Evolutionary conservation across 2,329 filamentous ascomycete species (phyloP).

Genomic region (Pyrenochaeta sp.): DNA sequence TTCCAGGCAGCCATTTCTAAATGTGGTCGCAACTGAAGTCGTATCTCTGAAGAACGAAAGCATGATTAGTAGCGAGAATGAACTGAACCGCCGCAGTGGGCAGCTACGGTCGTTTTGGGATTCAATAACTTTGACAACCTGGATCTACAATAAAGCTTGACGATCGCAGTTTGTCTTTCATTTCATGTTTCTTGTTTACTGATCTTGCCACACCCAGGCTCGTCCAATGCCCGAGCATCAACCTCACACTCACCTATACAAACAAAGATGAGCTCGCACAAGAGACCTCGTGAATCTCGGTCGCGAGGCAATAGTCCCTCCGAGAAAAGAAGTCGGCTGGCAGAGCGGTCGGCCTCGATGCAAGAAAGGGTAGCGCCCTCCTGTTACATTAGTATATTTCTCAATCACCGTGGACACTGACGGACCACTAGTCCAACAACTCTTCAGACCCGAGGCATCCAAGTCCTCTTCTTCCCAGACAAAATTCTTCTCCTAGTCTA

Average conservation of each 20-base stretch:
- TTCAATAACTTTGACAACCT: too few species aligned
- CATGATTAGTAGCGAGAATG: too few species aligned
- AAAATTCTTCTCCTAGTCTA: conserved; percentile 16
- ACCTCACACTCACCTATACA: not conserved
- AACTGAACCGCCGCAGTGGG: too few species aligned
- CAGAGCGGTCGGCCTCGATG: conserved; percentile 1
- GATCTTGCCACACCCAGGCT: not conserved
- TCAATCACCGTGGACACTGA: not conserved
- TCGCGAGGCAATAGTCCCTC: conserved; percentile 31
- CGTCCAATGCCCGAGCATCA: not conserved
- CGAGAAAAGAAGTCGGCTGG: conserved; percentile 20
- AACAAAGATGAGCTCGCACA: conserved; percentile 20
- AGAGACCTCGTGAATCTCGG: conserved; percentile 20
- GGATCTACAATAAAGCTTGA: too few species aligned
- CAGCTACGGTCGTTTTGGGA: too few species aligned
- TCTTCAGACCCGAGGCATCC: not conserved
- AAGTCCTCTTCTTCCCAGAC: conserved; percentile 18
- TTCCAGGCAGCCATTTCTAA: too few species aligned
- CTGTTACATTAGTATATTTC: not conserved
- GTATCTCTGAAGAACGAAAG: too few species aligned
- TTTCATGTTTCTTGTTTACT: not conserved
- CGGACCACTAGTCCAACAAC: conserved; percentile 15
- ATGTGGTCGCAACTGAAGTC: too few species aligned
- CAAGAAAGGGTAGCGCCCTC: conserved; percentile 7
- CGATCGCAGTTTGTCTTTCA: not conserved